Conservation (phyloP, 192 early-diverging fungal species). For the Entomortierella beljakovae region DNA sequence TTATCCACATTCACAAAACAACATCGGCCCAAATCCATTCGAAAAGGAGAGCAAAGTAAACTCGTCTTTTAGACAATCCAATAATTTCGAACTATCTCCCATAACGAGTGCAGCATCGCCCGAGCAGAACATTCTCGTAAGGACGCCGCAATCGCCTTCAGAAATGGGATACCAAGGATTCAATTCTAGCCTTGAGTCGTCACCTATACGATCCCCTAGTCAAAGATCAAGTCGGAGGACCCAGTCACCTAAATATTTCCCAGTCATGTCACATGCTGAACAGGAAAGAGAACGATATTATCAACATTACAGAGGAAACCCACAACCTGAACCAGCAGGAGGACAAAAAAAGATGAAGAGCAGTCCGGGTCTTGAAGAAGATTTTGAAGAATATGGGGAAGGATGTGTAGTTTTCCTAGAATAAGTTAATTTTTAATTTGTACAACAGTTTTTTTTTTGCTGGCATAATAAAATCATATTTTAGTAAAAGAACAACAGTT, state of each 20-base stretch:
- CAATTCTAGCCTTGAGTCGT: neutral
- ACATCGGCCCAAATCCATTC: too few relatives aligned
- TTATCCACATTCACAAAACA: too few relatives aligned
- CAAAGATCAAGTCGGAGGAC: neutral
- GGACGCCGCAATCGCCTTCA: neutral
- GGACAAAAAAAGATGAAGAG: conserved; percentile 42
- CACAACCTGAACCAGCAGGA: conserved; percentile 31
- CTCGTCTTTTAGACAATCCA: too few relatives aligned
- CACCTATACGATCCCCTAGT: conserved; percentile 26
- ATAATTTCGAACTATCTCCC: too few relatives aligned
- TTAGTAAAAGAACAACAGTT: neutral
- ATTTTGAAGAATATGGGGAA: conserved; percentile 45
- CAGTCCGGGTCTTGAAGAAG: conserved; percentile 20
- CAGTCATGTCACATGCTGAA: conserved; percentile 45
- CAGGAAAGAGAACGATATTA: conserved; percentile 41
- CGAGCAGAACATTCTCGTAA: too few relatives aligned
- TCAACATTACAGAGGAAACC: conserved; percentile 38
- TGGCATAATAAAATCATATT: neutral
- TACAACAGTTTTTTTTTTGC: neutral
- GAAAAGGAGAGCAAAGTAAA: too few relatives aligned
- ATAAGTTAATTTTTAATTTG: conserved; percentile 1
- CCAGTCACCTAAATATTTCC: neutral
- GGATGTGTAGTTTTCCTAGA: conserved; percentile 44
- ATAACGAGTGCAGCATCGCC: too few relatives aligned
- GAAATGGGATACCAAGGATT: neutral